These are phyloP conservation scores for Globisporangium paddicum DNA, from an alignment of 352 stramenopile genomes.

Conservation along the genomic window DNA sequence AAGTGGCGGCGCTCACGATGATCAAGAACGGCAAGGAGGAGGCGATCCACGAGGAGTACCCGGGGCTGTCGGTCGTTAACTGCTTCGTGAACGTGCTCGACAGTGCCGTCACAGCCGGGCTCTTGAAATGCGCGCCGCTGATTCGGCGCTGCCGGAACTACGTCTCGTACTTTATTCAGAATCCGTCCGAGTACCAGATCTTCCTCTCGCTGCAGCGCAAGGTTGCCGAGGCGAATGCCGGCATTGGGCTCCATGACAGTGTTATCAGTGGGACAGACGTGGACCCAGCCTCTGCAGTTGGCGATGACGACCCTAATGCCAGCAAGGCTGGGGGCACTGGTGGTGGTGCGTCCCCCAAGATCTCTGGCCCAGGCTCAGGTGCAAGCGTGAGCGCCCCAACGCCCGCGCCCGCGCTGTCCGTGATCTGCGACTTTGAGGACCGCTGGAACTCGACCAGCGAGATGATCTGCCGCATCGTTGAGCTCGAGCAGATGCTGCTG, in stretches of 20 bases:
- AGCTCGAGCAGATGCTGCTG: conserved; percentile 66
- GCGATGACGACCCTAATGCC: conserved; percentile 10
- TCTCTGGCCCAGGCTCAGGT: not conserved
- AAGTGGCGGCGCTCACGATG: conserved; percentile 72
- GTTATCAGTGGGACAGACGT: conserved; percentile 9
- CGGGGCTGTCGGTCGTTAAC: conserved; percentile 49
- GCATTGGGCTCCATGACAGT: conserved; percentile 19
- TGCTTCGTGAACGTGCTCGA: conserved; percentile 71
- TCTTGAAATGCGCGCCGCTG: conserved; percentile 54
- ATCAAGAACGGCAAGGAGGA: conserved; percentile 35
- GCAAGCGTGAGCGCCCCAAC: not conserved
- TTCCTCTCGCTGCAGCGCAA: conserved; percentile 68
- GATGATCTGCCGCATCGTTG: conserved; percentile 78
- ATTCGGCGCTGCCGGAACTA: conserved; percentile 70
- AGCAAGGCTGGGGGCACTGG: not conserved
- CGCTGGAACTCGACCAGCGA: conserved; percentile 74
- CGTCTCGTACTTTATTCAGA: conserved; percentile 82
- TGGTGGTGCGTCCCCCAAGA: conserved; percentile 1
- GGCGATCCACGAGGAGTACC: conserved; percentile 70
- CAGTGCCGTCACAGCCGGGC: conserved; percentile 40
- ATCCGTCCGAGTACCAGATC: conserved; percentile 80
- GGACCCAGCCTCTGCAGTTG: conserved; percentile 3
- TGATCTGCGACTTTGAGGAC: conserved; percentile 78
- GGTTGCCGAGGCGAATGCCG: conserved; percentile 40
- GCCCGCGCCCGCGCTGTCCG: conserved; percentile 33